A percentile compares a stretch with the other conserved stretches of the same genome.
These are phyloP conservation scores for Camelina hispida DNA, from an alignment of 345 rosid species.

Conservation along the genomic window DNA sequence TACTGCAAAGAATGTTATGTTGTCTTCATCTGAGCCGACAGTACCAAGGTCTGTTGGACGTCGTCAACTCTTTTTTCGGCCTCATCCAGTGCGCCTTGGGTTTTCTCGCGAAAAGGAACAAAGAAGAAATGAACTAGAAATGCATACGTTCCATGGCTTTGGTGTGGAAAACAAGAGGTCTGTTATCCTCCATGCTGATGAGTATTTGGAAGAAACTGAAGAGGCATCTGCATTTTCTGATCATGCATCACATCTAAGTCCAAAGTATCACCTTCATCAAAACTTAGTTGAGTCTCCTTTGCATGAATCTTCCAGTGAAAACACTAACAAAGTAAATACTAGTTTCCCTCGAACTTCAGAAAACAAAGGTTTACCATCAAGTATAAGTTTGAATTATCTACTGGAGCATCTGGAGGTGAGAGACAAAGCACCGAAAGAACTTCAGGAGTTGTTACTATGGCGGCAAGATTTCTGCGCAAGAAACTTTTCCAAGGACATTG, in stretches of 20 bases:
- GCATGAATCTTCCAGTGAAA: constrained; percentile 46
- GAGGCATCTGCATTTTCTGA: constrained; percentile 77
- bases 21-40: constrained; percentile 75
- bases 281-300: constrained; percentile 38
- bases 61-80: constrained; percentile 76
- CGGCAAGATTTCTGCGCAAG: constrained; percentile 53
- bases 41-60: constrained; percentile 82
- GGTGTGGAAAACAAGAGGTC: constrained; percentile 50
- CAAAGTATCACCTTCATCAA: constrained; percentile 52
- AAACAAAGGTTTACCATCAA: constrained; percentile 43
- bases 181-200: constrained; percentile 55
- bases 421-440: constrained; percentile 58
- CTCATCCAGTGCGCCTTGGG: constrained; percentile 72
- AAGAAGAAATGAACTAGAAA: constrained; percentile 42
- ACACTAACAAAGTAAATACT: constrained; percentile 38
- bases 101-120: constrained; percentile 44
- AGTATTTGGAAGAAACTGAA: constrained; percentile 65
- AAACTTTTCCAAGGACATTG: constrained; percentile 50
- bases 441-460: constrained; percentile 78
- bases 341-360: constrained; percentile 47
- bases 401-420: constrained; percentile 70
- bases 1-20: constrained; percentile 91
- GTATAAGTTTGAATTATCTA: constrained; percentile 63
- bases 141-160: constrained; percentile 46
- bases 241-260: constrained; percentile 71